phyloP scores from a whole-genome alignment of 352 stramenopile species.

The Globisporangium spinosum region DNA sequence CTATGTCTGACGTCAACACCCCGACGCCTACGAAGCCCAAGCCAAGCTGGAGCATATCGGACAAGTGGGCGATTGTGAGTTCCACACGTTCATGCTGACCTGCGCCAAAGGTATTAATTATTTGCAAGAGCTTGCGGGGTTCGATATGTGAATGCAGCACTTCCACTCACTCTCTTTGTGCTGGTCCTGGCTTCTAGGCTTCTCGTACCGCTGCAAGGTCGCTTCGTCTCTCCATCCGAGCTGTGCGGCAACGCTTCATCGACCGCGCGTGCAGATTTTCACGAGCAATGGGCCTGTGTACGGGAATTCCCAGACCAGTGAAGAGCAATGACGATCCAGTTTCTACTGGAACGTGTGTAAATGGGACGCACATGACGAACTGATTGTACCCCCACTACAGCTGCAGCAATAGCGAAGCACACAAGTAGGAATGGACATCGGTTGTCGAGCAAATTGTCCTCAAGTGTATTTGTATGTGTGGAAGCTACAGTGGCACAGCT shows the following conservation, averaged over 20 bases:
- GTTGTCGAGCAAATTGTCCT: not conserved
- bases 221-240: slow-evolving; percentile 24
- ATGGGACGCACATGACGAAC: slow-evolving; percentile 35
- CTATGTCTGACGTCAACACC: slow-evolving; percentile 20
- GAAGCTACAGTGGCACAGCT: not conserved
- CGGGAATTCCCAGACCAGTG: slow-evolving; percentile 22
- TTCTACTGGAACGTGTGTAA: slow-evolving; percentile 58
- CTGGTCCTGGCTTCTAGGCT: slow-evolving; percentile 8
- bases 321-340: slow-evolving; percentile 26
- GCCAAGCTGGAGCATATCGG: slow-evolving; percentile 28
- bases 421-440: not conserved
- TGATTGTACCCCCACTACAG: slow-evolving; percentile 13
- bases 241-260: slow-evolving; percentile 22
- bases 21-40: slow-evolving; percentile 17
- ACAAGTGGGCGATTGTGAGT: slow-evolving; percentile 31
- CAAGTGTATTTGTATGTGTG: slow-evolving; percentile 1
- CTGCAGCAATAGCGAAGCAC: not conserved
- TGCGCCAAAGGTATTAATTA: slow-evolving; percentile 24
- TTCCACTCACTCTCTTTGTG: not conserved
- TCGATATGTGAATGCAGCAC: not conserved
- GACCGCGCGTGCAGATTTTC: slow-evolving; percentile 53
- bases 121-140: too few species aligned
- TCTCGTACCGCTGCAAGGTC: slow-evolving; percentile 38
- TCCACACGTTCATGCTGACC: slow-evolving; percentile 31
- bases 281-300: slow-evolving; percentile 37